Base-by-base conservation (phyloP, 176 grass and related monocot genomes). In the Poa pratensis region DNA sequence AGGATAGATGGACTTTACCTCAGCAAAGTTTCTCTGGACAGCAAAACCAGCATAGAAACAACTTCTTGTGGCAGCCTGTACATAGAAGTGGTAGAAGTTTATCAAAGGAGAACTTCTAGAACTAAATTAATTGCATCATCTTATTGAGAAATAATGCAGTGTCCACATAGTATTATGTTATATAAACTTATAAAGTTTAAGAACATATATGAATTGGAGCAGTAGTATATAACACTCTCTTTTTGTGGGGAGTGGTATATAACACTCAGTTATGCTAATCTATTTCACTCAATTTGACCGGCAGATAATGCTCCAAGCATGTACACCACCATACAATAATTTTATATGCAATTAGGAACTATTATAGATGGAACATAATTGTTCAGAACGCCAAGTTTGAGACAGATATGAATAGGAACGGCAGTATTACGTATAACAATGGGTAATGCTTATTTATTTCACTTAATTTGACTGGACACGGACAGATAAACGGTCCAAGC, bases 31-130 rank as follows among this genome's bases (percentile, higher is more conserved):
- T 60, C 96, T 92, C 84, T 92, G 93, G 32, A 85, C 93, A 43
- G 96, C 89, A 98, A 98, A 98, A 58, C 93, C 96, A 88, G 96
- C 96, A 90, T 86, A 94, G 80, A 98, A 98, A 80, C 96, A 98
- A 84, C 93, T 95, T 86, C 91, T 94, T 14, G 96, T 98, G 79
- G 96, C 87, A 98, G 93, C 83, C 93, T 98, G 80, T 7, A 89
- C 28, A 82, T 20, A 43, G 40, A 76, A 84, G 79, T 30, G 19
- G 11, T 54, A 73, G 15, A 76, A 59, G 13, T 7, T 80, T 20
- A 50, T 26, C 14, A 20, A 8, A 85, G 30, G 34, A 61, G 68
- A 69, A 61, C 7, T 32, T 89, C 17, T 53, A 59, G 68, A 74
- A 86, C 34, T 90, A 30, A 73, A 85, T 34, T 51, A 17, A 34